phyloP scores from a whole-genome alignment of 2,329 filamentous ascomycete species.

The Paramyrothecium roridum region DNA sequence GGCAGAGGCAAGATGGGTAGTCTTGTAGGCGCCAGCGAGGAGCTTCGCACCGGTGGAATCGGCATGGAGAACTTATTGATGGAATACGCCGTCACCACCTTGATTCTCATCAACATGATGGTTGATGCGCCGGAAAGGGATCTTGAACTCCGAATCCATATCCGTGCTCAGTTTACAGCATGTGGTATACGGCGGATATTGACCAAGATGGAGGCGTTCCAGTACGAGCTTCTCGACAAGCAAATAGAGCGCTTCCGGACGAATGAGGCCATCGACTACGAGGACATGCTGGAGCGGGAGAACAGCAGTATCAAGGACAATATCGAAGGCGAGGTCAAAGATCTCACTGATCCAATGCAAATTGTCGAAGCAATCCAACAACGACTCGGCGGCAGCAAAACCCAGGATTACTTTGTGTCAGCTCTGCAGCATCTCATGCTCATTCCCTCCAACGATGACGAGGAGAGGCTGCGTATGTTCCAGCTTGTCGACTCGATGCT shows the following conservation, averaged over 20 bases:
- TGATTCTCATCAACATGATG: constrained; percentile 95
- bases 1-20: constrained; percentile 98
- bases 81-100: constrained; percentile 95
- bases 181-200: constrained; percentile 93
- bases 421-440: constrained; percentile 92
- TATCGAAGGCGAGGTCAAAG: constrained; percentile 80
- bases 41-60: constrained; percentile 91
- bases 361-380: constrained; percentile 92
- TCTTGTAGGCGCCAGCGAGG: constrained; percentile 92
- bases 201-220: constrained; percentile 96
- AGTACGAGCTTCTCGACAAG: constrained; percentile 98
- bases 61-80: constrained; percentile 98
- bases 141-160: constrained; percentile 86
- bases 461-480: constrained; percentile 92
- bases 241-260: constrained; percentile 91
- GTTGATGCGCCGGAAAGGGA: constrained; percentile 88
- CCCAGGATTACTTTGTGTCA: constrained; percentile 94
- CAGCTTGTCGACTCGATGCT: constrained; percentile 98
- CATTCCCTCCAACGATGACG: constrained; percentile 85
- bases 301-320: constrained; percentile 87
- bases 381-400: constrained; percentile 77
- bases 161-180: constrained; percentile 91
- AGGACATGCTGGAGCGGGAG: constrained; percentile 91
- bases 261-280: constrained; percentile 97
- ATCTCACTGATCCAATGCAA: constrained; percentile 87